Base-by-base conservation (phyloP, 164 flowering plant genomes). In the Houttuynia cordata region DNA sequence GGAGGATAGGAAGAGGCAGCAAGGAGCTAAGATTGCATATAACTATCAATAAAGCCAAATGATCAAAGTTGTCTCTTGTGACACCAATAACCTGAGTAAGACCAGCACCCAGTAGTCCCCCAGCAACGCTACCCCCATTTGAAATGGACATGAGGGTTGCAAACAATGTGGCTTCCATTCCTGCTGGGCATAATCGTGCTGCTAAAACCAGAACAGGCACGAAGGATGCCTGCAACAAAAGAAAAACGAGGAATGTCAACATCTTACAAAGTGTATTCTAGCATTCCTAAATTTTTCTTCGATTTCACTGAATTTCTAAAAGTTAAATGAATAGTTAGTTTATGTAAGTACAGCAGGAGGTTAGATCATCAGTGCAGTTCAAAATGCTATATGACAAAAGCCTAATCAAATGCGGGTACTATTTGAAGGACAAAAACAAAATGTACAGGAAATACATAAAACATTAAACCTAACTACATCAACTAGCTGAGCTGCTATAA, bases 141-240 rank as follows among this genome's bases (percentile, higher is more conserved):
- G 94, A 89, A 59, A 93, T 81, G 58, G 98, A 93, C 98, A 93
- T 93, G 19, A 93, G 88, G 30, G 98, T 93, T 19, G 98, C 98
- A 70, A 93, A 93, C 10, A 93, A 87, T 13, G 98, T 93, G 53
- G 98, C 97, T 79, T 93, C 98, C 92, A 93, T 83, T 34, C 97
- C 98, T 62, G 79, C 75, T 14, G 98, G 98, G 56, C 98, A 93
- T 59, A 93, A 62, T 71, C 78, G 81, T 40, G 98, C 98, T 12
- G 98, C 98, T 56, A 93, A 76, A 23, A 93, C 97, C 53, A 93
- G 86, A 34, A 93, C 94, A 4, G 98, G 98, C 98, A 89, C 90
- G 79, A 93, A 93, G 20, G 97, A 93, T 64, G 87, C 94, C 97
- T 90, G 83, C 73, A 73, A 65, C 40, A 61, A 40, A 40, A 62